Evolutionary conservation across 2,329 filamentous ascomycete genomes (phyloP).

Genomic region (Dothistroma septosporum): DNA sequence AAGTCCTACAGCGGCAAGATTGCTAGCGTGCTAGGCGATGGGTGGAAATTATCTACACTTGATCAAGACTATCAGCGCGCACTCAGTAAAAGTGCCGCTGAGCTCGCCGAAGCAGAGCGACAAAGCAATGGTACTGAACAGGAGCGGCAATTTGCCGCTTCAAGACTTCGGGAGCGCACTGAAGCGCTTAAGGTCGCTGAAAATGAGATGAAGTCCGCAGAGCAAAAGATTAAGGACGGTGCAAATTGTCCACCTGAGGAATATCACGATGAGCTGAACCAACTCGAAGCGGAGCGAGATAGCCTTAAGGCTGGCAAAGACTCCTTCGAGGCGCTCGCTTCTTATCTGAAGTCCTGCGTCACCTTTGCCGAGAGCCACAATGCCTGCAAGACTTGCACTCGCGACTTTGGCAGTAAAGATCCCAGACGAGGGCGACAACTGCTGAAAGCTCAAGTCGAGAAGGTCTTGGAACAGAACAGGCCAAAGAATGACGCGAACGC

Average conservation of each 20-base stretch:
- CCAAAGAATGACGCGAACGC: slow-evolving; percentile 26
- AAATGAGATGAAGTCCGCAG: slow-evolving; percentile 51
- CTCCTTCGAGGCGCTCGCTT: slow-evolving; percentile 18
- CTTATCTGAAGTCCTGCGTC: slow-evolving; percentile 28
- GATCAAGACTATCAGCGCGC: slow-evolving; percentile 66
- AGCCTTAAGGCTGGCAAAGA: slow-evolving; percentile 58
- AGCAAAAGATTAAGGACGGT: slow-evolving; percentile 50
- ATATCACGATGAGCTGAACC: slow-evolving; percentile 49
- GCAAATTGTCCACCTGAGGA: slow-evolving; percentile 50
- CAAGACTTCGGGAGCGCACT: slow-evolving; percentile 62
- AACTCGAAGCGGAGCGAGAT: slow-evolving; percentile 41
- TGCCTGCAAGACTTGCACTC: slow-evolving; percentile 71
- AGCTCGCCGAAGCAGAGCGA: slow-evolving; percentile 62
- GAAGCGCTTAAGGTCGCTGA: slow-evolving; percentile 62
- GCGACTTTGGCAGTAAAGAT: slow-evolving; percentile 55
- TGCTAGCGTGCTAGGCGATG: slow-evolving; percentile 56
- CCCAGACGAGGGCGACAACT: slow-evolving; percentile 56
- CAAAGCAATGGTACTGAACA: slow-evolving; percentile 66
- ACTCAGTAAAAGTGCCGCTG: slow-evolving; percentile 54
- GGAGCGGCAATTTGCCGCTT: slow-evolving; percentile 73
- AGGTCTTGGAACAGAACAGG: slow-evolving; percentile 16
- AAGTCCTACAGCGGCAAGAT: slow-evolving; percentile 71
- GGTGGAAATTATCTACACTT: slow-evolving; percentile 67
- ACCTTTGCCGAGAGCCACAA: slow-evolving; percentile 60
- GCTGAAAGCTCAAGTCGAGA: slow-evolving; percentile 63